Base-by-base conservation (phyloP, 352 stramenopile species). In the Blastocystis sp. region DNA sequence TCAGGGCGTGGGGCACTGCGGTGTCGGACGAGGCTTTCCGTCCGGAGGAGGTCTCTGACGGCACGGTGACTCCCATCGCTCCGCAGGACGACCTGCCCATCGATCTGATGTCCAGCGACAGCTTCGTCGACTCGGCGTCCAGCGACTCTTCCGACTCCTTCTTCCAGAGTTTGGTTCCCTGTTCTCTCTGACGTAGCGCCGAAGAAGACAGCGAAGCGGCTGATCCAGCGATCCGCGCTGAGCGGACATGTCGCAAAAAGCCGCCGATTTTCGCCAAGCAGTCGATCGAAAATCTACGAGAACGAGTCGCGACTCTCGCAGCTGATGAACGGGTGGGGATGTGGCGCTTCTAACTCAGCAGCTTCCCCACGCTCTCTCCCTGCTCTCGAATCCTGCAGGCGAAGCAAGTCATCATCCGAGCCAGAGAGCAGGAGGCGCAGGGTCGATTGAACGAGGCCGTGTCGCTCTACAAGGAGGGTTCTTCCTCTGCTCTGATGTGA, bases 271-370 rank as follows among this genome's bases (percentile, higher is more conserved):
- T 85, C 73, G 2, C 50, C 73, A 9, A 13, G 34, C 4, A 85
- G 73, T 24, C 73, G 73, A 11, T n/a, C 47, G 11, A 59, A 62
- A 9, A 85, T 85, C 73, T 85, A 85, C 50, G 13, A 68, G 26
- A 85, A 85, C 56, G 73, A 85, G 56, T 85, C 73, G 39, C 54
- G 73, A 9, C 53, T 85, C 11, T 65, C 73, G 3, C 73, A 68
- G 30, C 50, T 85, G 9, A 9, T 85, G 43, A 85, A 85, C 50
- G 73, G 73, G 73, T 66, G 5, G 45, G 34, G 1, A 24, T 66
- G 30, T 20, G 6, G n/a, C 3, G 5, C 5, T 39, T 0, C 11
- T 54, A 37, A 11, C 53, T 16, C 16, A 11, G 26, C 63, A 85
- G 73, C 16, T 47, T 43, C 26, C 73, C 73, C 20, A 24, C 63